These are phyloP conservation scores for Colletotrichum aenigma DNA, from an alignment of 2,329 filamentous ascomycete species.

Conservation along the genomic window DNA sequence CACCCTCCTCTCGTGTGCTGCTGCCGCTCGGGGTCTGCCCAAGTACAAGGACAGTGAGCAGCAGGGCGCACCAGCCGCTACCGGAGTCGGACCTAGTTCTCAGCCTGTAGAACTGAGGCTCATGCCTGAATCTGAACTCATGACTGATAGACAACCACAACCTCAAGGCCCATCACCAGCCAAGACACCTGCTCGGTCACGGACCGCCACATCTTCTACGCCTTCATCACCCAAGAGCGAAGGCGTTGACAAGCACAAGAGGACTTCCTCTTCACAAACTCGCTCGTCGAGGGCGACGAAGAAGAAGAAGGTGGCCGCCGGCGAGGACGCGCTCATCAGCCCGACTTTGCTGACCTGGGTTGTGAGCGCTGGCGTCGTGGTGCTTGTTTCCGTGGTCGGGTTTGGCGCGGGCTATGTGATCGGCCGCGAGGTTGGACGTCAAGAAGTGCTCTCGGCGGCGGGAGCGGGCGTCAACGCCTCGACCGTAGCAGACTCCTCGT, in stretches of 20 bases:
- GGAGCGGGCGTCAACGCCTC: conserved; percentile 47
- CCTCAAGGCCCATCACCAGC: conserved; percentile 17
- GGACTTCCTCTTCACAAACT: conserved; percentile 41
- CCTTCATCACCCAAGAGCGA: conserved; percentile 22
- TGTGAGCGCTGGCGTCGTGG: conserved; percentile 69
- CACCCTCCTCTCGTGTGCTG: conserved; percentile 92
- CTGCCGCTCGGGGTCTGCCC: conserved; percentile 81
- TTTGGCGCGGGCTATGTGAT: conserved; percentile 74
- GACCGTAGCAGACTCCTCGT: conserved; percentile 44
- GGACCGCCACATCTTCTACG: conserved; percentile 22
- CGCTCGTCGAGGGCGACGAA: conserved; percentile 52
- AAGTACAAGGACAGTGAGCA: conserved; percentile 60
- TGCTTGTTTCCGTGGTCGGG: conserved; percentile 70
- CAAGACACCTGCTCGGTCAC: conserved; percentile 33
- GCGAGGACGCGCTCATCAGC: conserved; percentile 50
- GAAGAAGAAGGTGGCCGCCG: conserved; percentile 59
- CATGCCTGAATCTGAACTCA: conserved; percentile 65
- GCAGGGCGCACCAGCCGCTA: conserved; percentile 29
- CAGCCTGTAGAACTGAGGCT: conserved; percentile 65
- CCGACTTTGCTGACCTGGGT: conserved; percentile 69
- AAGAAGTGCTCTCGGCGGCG: conserved; percentile 56
- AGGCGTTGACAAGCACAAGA: conserved; percentile 52
- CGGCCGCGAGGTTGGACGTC: conserved; percentile 67
- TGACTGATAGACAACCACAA: conserved; percentile 36
- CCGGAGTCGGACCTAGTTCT: conserved; percentile 47